Evolutionary conservation across 148 eudicot genomes (phyloP).

Genomic region (Euryodendron excelsum): DNA sequence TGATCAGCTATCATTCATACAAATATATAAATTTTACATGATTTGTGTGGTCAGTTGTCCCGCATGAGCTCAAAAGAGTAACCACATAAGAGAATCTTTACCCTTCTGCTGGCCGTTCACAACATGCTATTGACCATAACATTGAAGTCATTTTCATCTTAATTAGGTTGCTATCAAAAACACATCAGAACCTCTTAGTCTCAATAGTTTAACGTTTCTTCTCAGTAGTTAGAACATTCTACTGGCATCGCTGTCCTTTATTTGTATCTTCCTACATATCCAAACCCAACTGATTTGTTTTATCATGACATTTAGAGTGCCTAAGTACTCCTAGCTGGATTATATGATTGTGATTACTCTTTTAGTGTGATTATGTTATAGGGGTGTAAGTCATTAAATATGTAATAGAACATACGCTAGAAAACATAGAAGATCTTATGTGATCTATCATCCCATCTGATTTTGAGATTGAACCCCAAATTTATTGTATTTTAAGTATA

Average conservation of each 20-base stretch:
- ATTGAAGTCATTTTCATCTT: not conserved
- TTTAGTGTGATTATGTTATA: slow-evolving; percentile 3
- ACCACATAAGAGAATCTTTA: not conserved
- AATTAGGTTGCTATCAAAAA: slow-evolving; percentile 4
- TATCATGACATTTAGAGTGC: not conserved
- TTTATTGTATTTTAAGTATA: slow-evolving; percentile 12
- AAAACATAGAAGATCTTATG: slow-evolving; percentile 34
- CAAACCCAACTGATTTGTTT: not conserved
- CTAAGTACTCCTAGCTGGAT: slow-evolving; percentile 16
- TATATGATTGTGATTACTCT: slow-evolving; percentile 19
- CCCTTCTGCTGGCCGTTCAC: not conserved
- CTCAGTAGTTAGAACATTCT: slow-evolving; percentile 19
- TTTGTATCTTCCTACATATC: not conserved
- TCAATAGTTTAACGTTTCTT: slow-evolving; percentile 10
- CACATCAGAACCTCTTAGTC: not conserved
- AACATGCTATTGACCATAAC: no score
- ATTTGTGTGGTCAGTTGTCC: no score
- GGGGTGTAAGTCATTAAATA: slow-evolving; percentile 9
- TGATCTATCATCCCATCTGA: slow-evolving; percentile 25
- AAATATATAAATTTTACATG: no score
- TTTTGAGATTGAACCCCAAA: slow-evolving; percentile 1
- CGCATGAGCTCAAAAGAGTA: no score
- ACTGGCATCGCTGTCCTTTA: slow-evolving; percentile 21
- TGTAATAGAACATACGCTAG: slow-evolving; percentile 20
- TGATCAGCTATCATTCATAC: no score